A percentile compares a stretch with the other conserved stretches of the same genome.
These are phyloP conservation scores for Fraxinus velutina DNA, from an alignment of 305 asterid species.

Conservation along the genomic window DNA sequence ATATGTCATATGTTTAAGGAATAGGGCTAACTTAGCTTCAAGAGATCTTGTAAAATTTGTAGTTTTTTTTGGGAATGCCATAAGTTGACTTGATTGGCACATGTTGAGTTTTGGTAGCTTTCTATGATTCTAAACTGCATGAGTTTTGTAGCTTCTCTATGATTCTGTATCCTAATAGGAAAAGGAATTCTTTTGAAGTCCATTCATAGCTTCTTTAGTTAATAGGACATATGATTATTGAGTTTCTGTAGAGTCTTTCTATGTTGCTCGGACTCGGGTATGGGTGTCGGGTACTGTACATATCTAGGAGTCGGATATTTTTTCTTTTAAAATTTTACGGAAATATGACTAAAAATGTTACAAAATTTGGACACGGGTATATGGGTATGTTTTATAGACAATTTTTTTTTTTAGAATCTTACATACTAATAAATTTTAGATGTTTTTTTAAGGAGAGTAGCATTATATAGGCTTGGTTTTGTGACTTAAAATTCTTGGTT, in stretches of 20 bases:
- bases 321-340: too few species aligned
- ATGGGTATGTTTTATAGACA: too few species aligned
- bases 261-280: too few species aligned
- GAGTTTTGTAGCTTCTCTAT: not conserved
- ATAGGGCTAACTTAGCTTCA: not conserved
- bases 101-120: not conserved
- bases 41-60: not conserved
- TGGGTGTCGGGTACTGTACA: too few species aligned
- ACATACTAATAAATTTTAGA: too few species aligned
- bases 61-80: not conserved
- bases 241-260: not conserved
- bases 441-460: too few species aligned
- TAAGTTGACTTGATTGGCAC: not conserved
- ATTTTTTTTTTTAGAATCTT: too few species aligned
- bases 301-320: too few species aligned
- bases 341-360: too few species aligned
- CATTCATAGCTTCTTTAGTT: not conserved
- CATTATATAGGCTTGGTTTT: too few species aligned
- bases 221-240: not conserved
- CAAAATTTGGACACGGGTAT: too few species aligned
- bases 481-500: too few species aligned
- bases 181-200: not conserved
- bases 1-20: not conserved
- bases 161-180: not conserved
- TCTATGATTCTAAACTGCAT: not conserved